A percentile compares a stretch with the other conserved stretches of the same genome.
phyloP scores from a whole-genome alignment of 441 rosid species.

The Codiaeum variegatum region DNA sequence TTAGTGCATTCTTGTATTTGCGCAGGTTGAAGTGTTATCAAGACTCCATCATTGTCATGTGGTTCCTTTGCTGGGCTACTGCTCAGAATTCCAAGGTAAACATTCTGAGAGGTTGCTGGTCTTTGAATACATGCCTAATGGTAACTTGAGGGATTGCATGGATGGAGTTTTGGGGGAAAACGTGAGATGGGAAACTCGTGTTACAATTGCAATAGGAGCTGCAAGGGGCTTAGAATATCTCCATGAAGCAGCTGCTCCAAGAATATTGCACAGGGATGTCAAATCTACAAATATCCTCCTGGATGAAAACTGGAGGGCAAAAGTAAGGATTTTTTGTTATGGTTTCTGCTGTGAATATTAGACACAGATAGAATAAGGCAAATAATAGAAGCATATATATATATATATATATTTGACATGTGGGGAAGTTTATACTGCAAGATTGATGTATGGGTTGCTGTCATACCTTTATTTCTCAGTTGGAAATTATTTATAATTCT shows the following conservation, averaged over 20 bases:
- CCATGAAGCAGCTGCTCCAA: conserved; percentile 86
- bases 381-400: neutral
- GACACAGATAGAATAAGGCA: neutral
- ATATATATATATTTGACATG: neutral
- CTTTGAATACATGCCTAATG: conserved; percentile 76
- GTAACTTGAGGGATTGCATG: conserved; percentile 79
- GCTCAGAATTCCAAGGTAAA: conserved; percentile 72
- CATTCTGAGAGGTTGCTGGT: conserved; percentile 76
- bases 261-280: conserved; percentile 83
- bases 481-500: neutral
- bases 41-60: conserved; percentile 91
- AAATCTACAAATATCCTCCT: conserved; percentile 87
- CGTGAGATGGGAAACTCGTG: conserved; percentile 79
- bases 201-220: conserved; percentile 75
- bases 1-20: conserved; percentile 22
- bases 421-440: neutral
- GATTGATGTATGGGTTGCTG: neutral
- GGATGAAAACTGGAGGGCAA: conserved; percentile 83
- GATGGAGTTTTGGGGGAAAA: conserved; percentile 61
- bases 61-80: conserved; percentile 86
- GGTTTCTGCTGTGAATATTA: neutral
- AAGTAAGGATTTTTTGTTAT: conserved; percentile 44
- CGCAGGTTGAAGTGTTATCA: conserved; percentile 72
- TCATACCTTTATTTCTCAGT: neutral
- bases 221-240: conserved; percentile 88